phyloP scores from a whole-genome alignment of 2,329 filamentous ascomycete genomes.

The Fusarium oligoseptatum region DNA sequence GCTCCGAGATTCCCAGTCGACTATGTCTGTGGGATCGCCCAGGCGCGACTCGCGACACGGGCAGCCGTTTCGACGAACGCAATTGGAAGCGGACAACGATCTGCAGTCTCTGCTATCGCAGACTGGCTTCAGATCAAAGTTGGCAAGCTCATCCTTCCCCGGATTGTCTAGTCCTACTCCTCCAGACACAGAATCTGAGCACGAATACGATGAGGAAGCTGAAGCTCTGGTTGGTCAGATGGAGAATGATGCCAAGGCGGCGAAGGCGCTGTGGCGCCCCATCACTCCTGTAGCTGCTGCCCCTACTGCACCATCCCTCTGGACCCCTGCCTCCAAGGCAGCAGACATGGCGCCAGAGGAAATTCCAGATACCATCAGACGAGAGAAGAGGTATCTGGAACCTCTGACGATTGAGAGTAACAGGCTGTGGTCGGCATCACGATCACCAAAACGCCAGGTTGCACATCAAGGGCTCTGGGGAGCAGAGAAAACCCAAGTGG shows the following conservation, averaged over 20 bases:
- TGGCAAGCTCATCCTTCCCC: slow-evolving; percentile 31
- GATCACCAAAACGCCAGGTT: slow-evolving; percentile 8
- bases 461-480: slow-evolving; percentile 37
- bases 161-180: slow-evolving; percentile 57
- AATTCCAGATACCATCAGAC: slow-evolving; percentile 16
- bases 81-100: slow-evolving; percentile 32
- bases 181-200: slow-evolving; percentile 62
- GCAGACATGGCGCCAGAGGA: slow-evolving; percentile 20
- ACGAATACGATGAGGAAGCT: slow-evolving; percentile 49
- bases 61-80: slow-evolving; percentile 28
- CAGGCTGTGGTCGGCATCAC: slow-evolving; percentile 37
- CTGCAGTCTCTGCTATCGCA: slow-evolving; percentile 30
- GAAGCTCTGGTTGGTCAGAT: slow-evolving; percentile 30
- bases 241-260: slow-evolving; percentile 33
- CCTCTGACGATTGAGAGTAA: slow-evolving; percentile 41
- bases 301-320: slow-evolving; percentile 35
- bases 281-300: slow-evolving; percentile 25
- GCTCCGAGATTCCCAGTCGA: slow-evolving; percentile 64
- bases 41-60: slow-evolving; percentile 40
- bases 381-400: slow-evolving; percentile 25
- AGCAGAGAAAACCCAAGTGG: slow-evolving; percentile 25
- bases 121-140: slow-evolving; percentile 27
- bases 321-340: slow-evolving; percentile 37
- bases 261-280: slow-evolving; percentile 40
- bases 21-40: slow-evolving; percentile 56